These are phyloP conservation scores for Hippophae tibetana DNA, from an alignment of 306 rosid species.

Conservation along the genomic window DNA sequence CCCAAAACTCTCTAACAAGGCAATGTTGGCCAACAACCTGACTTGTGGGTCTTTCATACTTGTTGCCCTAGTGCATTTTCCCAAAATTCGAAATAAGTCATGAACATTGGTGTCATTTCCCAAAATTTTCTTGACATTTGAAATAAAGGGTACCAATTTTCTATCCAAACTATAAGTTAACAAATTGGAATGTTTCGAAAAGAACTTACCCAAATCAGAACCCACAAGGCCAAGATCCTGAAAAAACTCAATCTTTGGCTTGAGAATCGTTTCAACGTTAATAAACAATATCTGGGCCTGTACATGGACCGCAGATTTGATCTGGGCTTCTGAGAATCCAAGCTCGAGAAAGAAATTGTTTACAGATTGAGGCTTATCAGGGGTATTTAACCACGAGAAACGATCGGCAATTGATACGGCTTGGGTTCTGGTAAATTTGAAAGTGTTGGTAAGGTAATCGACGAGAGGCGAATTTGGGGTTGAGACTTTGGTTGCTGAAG, in stretches of 20 bases:
- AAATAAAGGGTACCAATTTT: slow-evolving; percentile 32
- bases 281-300: slow-evolving; percentile 32
- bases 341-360: slow-evolving; percentile 23
- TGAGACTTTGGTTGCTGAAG: slow-evolving; percentile 17
- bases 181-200: slow-evolving; percentile 26
- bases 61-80: slow-evolving; percentile 15
- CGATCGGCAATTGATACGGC: slow-evolving; percentile 18
- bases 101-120: slow-evolving; percentile 9
- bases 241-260: slow-evolving; percentile 42
- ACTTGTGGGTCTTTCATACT: slow-evolving; percentile 9
- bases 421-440: slow-evolving; percentile 24
- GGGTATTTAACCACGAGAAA: slow-evolving; percentile 3
- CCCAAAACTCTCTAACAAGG: slow-evolving; percentile 40
- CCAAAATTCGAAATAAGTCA: slow-evolving; percentile 20
- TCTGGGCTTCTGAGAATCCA: slow-evolving; percentile 37
- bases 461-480: slow-evolving; percentile 2
- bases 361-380: slow-evolving; percentile 28
- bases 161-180: slow-evolving; percentile 39
- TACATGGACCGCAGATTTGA: slow-evolving; percentile 14
- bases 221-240: slow-evolving; percentile 31
- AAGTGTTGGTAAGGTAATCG: slow-evolving; percentile 24
- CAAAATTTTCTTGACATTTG: slow-evolving; percentile 30
- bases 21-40: slow-evolving; percentile 18
- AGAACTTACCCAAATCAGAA: slow-evolving; percentile 23
- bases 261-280: slow-evolving; percentile 27